phyloP scores from a whole-genome alignment of 305 asterid genomes.

The Fraxinus floribunda region DNA sequence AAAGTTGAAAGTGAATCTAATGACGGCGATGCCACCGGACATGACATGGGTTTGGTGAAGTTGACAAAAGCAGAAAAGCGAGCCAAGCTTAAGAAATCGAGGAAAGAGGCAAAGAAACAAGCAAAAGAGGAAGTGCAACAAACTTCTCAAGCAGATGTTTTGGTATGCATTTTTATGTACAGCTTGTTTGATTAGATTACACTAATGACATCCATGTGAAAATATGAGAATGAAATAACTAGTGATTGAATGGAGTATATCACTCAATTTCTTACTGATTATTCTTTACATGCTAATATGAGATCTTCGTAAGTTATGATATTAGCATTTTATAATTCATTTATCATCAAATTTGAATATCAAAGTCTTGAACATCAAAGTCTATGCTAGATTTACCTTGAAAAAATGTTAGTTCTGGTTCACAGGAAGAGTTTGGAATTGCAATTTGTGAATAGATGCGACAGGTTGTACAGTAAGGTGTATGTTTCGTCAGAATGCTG shows the following conservation, averaged over 20 bases:
- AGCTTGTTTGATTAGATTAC: not conserved
- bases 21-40: constrained; percentile 35
- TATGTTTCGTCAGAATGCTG: not conserved
- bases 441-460: not conserved
- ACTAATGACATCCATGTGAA: not conserved
- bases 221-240: not conserved
- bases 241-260: not conserved
- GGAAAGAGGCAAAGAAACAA: constrained; percentile 85
- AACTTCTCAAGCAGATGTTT: constrained; percentile 67
- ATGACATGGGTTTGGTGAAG: constrained; percentile 34
- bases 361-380: not conserved
- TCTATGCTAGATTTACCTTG: not conserved
- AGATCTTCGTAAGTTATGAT: not conserved
- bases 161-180: constrained; percentile 47
- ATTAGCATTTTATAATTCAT: not conserved
- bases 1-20: constrained; percentile 37
- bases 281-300: not conserved
- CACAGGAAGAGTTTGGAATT: not conserved
- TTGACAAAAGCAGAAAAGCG: constrained; percentile 75
- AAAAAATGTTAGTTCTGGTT: not conserved
- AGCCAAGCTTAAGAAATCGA: constrained; percentile 62
- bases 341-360: not conserved
- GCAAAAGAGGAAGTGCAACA: constrained; percentile 62
- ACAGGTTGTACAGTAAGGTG: not conserved
- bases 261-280: not conserved